Base-by-base conservation (phyloP, 257 asterid genomes). In the Solanum virginianum region DNA sequence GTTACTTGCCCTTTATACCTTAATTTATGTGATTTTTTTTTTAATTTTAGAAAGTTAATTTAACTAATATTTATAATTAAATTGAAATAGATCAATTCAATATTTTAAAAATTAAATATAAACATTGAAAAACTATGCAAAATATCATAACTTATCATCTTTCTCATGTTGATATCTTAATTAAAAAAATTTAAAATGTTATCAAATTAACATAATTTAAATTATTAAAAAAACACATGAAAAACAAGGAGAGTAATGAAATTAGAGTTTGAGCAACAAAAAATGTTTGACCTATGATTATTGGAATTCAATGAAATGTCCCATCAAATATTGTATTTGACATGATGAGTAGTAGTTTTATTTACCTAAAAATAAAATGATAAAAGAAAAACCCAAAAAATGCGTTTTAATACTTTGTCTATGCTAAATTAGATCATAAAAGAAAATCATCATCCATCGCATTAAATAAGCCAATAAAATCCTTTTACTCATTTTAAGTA, bases 1-100 rank as follows among this genome's bases (percentile, higher is more conserved):
- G 17, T 6, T 6, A 26, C 36, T 1, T 6, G 8, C 0, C 0
- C 0, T 1, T 11, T 12, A 1, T 13, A 1, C 13, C 32, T 26
- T 0, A 26, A 6, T 65, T 63, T 6, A 63, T 13, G 18, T 63
- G 18, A 63, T 12, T 5, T 0, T 24, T 5, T 12, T 6, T n/a
- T 6, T 65, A 3, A 1, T 65, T 26, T 0, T 13, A 65, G 13
- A 13, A 2, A 65, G 8, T 65, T 1, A 26, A 14, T 65, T 63
- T 32, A 0, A 16, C 4, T 2, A 32, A 32, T 36, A 7, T 16
- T 68, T 68, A 0, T 36, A 16, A 36, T 32, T 32, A 36, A 32
- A 68, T 32, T 36, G 0, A 68, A 68, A 8, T 32, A 16, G 3
- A 16, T 16, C 14, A 68, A 68, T 7, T 32, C 0, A 68, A 36